These are phyloP conservation scores for Discostella stelligeroides DNA, from an alignment of 108 stramenopile genomes.

Conservation along the genomic window DNA sequence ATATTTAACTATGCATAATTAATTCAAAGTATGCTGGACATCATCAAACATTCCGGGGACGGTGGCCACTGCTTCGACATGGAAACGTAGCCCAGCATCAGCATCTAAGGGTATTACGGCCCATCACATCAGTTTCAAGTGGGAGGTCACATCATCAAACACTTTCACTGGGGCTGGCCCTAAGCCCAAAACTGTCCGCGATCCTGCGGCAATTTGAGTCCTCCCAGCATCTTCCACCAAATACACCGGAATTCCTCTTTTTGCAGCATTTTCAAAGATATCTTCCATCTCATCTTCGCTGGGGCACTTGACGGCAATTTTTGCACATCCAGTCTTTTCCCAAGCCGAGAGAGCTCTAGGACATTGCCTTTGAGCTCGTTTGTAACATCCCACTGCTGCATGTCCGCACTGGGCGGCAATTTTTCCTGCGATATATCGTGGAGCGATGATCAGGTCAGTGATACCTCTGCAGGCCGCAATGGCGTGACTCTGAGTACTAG, in stretches of 20 bases:
- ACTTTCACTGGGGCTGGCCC: constrained; percentile 84
- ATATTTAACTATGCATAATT: not conserved
- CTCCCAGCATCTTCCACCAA: constrained; percentile 92
- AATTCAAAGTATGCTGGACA: not conserved
- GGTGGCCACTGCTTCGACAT: too few relatives aligned
- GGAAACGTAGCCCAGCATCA: too few relatives aligned
- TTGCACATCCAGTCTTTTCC: constrained; percentile 89
- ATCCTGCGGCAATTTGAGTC: constrained; percentile 94
- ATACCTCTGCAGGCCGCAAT: too few relatives aligned
- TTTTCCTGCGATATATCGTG: constrained; percentile 50
- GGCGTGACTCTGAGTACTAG: too few relatives aligned
- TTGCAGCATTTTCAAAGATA: constrained; percentile 67
- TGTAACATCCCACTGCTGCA: constrained; percentile 89
- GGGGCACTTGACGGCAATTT: constrained; percentile 90
- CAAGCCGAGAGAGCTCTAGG: constrained; percentile 75
- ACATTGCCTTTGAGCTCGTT: constrained; percentile 68
- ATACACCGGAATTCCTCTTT: constrained; percentile 75
- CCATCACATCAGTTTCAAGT: constrained; percentile 87
- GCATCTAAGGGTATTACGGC: too few relatives aligned
- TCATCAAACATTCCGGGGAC: too few relatives aligned
- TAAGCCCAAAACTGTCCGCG: constrained; percentile 87
- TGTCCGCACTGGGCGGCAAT: constrained; percentile 93
- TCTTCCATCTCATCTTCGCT: constrained; percentile 75
- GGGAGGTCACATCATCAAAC: constrained; percentile 84
- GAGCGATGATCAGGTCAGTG: not conserved